Conservation (phyloP, 352 stramenopile genomes). For the Thraustochytrium sp. region DNA sequence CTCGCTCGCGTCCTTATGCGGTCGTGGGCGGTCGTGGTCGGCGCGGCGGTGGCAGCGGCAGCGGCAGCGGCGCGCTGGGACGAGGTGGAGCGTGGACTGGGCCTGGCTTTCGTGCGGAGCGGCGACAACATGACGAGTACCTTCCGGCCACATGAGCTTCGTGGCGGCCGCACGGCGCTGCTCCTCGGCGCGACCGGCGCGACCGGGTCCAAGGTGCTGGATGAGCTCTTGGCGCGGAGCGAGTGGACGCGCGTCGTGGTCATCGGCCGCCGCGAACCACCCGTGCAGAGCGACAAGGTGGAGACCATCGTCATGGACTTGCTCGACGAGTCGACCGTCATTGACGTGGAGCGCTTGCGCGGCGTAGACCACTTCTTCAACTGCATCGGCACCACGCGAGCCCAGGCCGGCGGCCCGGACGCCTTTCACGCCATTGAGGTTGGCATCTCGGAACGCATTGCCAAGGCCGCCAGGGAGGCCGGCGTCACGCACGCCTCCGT, state of each 20-base stretch:
- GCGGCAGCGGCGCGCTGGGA: no score
- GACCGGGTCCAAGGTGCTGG: neutral
- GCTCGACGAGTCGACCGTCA: neutral
- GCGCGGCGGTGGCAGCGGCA: no score
- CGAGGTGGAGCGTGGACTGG: no score
- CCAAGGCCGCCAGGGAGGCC: constrained; percentile 30
- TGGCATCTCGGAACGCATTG: constrained; percentile 4
- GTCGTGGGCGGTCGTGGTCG: no score
- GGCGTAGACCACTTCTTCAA: constrained; percentile 41
- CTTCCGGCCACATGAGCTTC: neutral
- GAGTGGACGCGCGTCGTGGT: neutral
- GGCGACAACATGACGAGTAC: neutral
- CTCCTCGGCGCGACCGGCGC: neutral
- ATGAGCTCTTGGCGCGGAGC: neutral
- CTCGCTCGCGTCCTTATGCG: no score
- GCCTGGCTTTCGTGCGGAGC: no score
- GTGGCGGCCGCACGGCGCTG: neutral
- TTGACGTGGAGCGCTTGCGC: neutral
- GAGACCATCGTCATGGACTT: constrained; percentile 27
- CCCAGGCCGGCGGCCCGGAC: neutral
- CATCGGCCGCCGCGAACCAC: neutral
- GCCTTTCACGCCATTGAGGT: constrained; percentile 38
- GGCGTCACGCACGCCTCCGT: constrained; percentile 17
- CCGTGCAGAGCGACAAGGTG: constrained; percentile 34
- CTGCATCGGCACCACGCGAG: constrained; percentile 37